Evolutionary conservation across 352 stramenopile genomes (phyloP).

Genomic region (Thalassiosira oceanica): DNA sequence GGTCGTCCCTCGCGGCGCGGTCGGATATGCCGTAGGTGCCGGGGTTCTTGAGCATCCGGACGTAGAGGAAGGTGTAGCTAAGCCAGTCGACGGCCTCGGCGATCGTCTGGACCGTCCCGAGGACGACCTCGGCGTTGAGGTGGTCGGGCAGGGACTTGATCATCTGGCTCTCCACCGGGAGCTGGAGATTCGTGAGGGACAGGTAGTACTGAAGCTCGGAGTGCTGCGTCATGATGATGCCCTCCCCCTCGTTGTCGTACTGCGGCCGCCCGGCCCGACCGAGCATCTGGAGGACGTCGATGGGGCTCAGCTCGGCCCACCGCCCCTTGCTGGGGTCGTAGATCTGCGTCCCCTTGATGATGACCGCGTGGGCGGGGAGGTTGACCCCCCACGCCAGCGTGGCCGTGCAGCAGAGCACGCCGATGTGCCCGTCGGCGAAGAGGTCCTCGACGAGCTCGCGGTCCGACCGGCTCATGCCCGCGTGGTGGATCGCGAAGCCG

Average conservation of each 20-base stretch:
- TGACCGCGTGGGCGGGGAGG: constrained; percentile 97
- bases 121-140: constrained; percentile 98
- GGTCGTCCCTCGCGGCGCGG: constrained; percentile 89
- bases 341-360: constrained; percentile 99
- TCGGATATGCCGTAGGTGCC: constrained; percentile 95
- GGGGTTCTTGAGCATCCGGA: constrained; percentile 98
- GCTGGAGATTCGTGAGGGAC: constrained; percentile 91
- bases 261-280: constrained; percentile 96
- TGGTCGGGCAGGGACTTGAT: constrained; percentile 99
- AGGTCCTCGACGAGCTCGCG: constrained; percentile 95
- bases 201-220: constrained; percentile 89
- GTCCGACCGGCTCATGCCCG: constrained; percentile 93
- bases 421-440: constrained; percentile 95
- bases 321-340: constrained; percentile 99
- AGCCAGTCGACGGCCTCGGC: constrained; percentile 96
- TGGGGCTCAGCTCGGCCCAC: constrained; percentile 92
- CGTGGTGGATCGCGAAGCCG: constrained; percentile 97
- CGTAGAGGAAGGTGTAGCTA: constrained; percentile 96
- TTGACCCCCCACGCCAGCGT: constrained; percentile 99
- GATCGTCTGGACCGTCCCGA: constrained; percentile 96
- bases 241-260: constrained; percentile 97
- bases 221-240: constrained; percentile 97
- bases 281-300: constrained; percentile 99
- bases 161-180: constrained; percentile 97
- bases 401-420: constrained; percentile 97